Conservation (phyloP, 2,329 filamentous ascomycete species). For the Rhynchosporium graminicola region DNA sequence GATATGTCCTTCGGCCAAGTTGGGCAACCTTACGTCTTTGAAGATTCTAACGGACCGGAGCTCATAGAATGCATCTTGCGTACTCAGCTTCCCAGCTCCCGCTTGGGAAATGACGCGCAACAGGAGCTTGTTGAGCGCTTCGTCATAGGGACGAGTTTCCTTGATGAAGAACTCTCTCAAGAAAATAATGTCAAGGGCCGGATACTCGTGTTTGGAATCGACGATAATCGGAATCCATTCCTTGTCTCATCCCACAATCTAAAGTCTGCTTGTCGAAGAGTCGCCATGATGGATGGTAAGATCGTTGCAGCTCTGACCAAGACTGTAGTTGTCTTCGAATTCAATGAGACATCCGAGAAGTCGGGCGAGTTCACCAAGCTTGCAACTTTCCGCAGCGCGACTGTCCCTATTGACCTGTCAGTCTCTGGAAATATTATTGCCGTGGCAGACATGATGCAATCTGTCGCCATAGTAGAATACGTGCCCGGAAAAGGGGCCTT, state of each 20-base stretch:
- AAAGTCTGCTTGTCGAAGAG: slow-evolving; percentile 77
- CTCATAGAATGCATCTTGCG: slow-evolving; percentile 83
- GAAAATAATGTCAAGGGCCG: slow-evolving; percentile 64
- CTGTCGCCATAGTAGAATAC: slow-evolving; percentile 76
- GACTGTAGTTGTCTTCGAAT: slow-evolving; percentile 67
- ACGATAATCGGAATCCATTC: slow-evolving; percentile 71
- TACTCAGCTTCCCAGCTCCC: slow-evolving; percentile 65
- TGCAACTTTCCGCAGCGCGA: slow-evolving; percentile 77
- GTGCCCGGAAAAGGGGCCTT: slow-evolving; percentile 56
- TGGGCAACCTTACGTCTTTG: slow-evolving; percentile 66
- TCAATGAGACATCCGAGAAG: slow-evolving; percentile 56
- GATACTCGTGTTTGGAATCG: slow-evolving; percentile 82
- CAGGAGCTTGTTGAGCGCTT: slow-evolving; percentile 71
- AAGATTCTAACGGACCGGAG: slow-evolving; percentile 58
- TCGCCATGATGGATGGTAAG: slow-evolving; percentile 72
- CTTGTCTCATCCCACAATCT: slow-evolving; percentile 68
- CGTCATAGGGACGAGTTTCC: slow-evolving; percentile 83
- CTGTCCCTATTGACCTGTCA: slow-evolving; percentile 78
- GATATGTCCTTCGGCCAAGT: slow-evolving; percentile 83
- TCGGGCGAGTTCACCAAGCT: slow-evolving; percentile 65
- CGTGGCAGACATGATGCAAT: slow-evolving; percentile 93
- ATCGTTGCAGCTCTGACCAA: slow-evolving; percentile 90
- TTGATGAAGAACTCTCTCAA: slow-evolving; percentile 54
- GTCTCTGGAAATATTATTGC: slow-evolving; percentile 75
- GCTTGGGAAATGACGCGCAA: slow-evolving; percentile 37